Base-by-base conservation (phyloP, 1,284 basidiomycete species). In the Cerrena zonata region DNA sequence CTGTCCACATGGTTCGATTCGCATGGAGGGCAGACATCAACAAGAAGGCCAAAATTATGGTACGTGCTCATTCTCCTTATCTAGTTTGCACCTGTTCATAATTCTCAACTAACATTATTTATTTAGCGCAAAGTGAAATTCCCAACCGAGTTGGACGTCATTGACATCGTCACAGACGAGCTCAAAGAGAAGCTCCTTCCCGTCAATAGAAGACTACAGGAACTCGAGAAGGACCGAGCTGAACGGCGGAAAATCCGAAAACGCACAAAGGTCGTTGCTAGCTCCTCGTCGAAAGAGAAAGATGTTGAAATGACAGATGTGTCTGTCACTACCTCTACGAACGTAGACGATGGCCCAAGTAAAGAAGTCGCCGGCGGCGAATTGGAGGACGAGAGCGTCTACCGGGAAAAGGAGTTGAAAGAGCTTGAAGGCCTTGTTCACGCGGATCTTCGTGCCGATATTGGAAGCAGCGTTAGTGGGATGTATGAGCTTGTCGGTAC, bases 21-120 rank as follows among this genome's bases (percentile, higher is more conserved):
- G 91, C 88, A 57, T 99, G 95, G 95, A 77, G 92, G 54, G 76
- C 83, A 41, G 95, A 98, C 59, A 94, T 97, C 52, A 74, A 75
- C 57, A 94, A 92, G 73, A 94, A 94, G 63, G 83, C 90, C 1
- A 94, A 94, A 71, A 93, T 94, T 64, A 91, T 94, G 91, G 84
- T 85, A 50, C 44, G 69, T 58, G 25, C 40, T 23, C 15, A 7
- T 7, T 34, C 15, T 34, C 30, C 30, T 34, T 7, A 7, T 15
- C 30, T 34, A 7, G 30, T 34, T 34, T 34, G 30, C 43, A 22
- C 22, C 30, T 21, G 11, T 53, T 46, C 44, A 37, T 42, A 15
- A 45, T 11, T 40, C 12, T 45, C 10, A 23, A n/a, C n/a, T n/a
- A n/a, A 41, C 24, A 36, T 24, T 23, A 40, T 21, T n/a, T n/a